Percentiles rank a stretch among this genome's conserved stretches.
phyloP scores from a whole-genome alignment of 768 basidiomycete genomes.

The Sporobolomyces pararoseus region DNA sequence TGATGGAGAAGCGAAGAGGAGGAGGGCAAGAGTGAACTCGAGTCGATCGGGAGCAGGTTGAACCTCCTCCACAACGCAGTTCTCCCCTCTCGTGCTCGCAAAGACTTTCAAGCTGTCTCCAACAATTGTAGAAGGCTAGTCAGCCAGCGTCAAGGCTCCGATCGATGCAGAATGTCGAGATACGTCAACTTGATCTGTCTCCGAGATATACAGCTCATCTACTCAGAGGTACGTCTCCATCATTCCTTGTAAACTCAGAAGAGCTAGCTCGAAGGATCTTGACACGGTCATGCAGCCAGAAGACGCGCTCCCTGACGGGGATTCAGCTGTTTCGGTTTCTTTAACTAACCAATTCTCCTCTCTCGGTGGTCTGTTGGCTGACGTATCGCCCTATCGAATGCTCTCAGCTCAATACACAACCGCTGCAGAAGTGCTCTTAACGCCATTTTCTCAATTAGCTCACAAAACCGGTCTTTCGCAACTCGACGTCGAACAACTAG shows the following conservation, averaged over 20 bases:
- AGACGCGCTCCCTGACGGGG: neutral
- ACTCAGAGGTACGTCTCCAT: slow-evolving; percentile 4
- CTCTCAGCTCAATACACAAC: slow-evolving; percentile 20
- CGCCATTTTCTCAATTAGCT: neutral
- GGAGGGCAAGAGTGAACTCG: too few species aligned
- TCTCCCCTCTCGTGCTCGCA: too few species aligned
- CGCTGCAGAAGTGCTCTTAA: slow-evolving; percentile 33
- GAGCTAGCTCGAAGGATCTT: neutral
- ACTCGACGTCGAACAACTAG: slow-evolving; percentile 3
- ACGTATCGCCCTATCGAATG: neutral
- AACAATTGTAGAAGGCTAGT: too few species aligned
- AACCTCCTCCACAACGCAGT: too few species aligned
- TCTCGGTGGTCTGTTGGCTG: neutral
- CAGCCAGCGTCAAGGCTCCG: neutral
- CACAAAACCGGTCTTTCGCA: slow-evolving; percentile 11
- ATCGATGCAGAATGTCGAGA: slow-evolving; percentile 31
- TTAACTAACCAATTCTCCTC: neutral
- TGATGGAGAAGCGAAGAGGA: too few species aligned
- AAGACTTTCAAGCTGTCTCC: too few species aligned
- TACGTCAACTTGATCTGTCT: slow-evolving; percentile 13
- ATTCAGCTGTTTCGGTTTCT: neutral
- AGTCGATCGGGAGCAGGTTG: too few species aligned
- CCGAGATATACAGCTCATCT: slow-evolving; percentile 2
- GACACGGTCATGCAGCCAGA: neutral
- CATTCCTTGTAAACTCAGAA: too few species aligned